Evolutionary conservation across 805 yeast species (phyloP), one percentile per base, ranked within the genome.

Genomic region (Starmera caribaea): DNA sequence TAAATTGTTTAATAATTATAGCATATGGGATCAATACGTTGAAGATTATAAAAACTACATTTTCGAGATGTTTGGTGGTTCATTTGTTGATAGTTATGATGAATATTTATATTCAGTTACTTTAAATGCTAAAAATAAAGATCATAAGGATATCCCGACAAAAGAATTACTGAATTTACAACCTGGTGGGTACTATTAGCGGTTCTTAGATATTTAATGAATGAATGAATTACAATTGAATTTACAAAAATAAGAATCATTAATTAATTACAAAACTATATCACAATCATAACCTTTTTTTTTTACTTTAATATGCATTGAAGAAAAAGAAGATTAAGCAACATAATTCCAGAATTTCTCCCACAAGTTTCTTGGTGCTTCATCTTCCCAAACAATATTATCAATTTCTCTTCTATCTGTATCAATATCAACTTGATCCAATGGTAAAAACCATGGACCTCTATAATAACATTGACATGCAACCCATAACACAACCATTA

Each of bases 391-490:
- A 16, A 67, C 67, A 34, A 64, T 62, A 26, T 69, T 74, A 32
- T 78, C 84, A 32, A 71, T 61, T 49, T 73, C 79, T 56, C 81
- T 69, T 45, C 77, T 75, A 42, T 81, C 84, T 10, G 76, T 59
- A 42, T 76, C 80, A 39, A 74, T 72, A 55, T 83, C 92, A 45
- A 81, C 65, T 31, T 78, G 78, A 33, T 74, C 79, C 28, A 70
- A 35, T 14, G 73, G 66, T 24, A 68, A 55, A 31, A 73, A 48
- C 47, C 69, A 63, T 32, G 75, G 61, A 34, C 68, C 65, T 42
- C 71, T 67, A 54, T 66, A 74, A 58, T 59, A 71, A 37, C 73
- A 45, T 53, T 45, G 81, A 73, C 61, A 75, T 50, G 65, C 69
- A 7, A 68, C 40, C 72, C 73, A 80, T 5, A 69, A 49, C 3